Percentiles rank a stretch among this genome's conserved stretches.
Evolutionary conservation across 2,329 filamentous ascomycete genomes (phyloP).

Genomic region (Verticillium isaacii): DNA sequence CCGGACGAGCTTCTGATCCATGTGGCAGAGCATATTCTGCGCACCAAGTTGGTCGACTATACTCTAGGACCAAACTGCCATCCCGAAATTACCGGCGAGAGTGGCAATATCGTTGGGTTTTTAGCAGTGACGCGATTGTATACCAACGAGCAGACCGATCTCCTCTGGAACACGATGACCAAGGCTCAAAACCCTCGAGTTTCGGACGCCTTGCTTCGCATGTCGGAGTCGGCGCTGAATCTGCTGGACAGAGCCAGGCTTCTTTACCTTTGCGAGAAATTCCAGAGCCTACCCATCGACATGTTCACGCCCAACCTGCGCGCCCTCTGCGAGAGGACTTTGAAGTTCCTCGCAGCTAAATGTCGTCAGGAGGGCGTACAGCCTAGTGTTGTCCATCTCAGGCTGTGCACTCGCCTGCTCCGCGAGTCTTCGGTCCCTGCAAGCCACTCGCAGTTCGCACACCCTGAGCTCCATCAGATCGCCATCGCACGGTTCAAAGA

Average conservation of each 20-base stretch:
- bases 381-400: constrained; percentile 27
- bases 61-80: constrained; percentile 88
- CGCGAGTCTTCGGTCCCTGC: constrained; percentile 62
- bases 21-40: constrained; percentile 64
- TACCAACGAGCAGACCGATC: constrained; percentile 65
- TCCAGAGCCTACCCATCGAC: constrained; percentile 58
- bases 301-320: constrained; percentile 59
- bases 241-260: constrained; percentile 46
- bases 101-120: constrained; percentile 82
- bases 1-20: constrained; percentile 53
- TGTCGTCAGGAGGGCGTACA: not conserved
- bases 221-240: constrained; percentile 47
- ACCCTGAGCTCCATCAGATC: constrained; percentile 59
- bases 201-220: constrained; percentile 71
- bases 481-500: constrained; percentile 57
- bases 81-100: constrained; percentile 78
- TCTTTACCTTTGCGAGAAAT: constrained; percentile 66
- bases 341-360: constrained; percentile 38
- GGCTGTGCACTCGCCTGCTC: constrained; percentile 61
- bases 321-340: constrained; percentile 53
- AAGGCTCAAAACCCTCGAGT: constrained; percentile 79
- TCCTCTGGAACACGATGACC: constrained; percentile 78
- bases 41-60: constrained; percentile 74
- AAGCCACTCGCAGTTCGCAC: constrained; percentile 48
- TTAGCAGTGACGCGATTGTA: constrained; percentile 76